Base-by-base conservation (phyloP, 805 yeast genomes). In the Saturnispora besseyi region DNA sequence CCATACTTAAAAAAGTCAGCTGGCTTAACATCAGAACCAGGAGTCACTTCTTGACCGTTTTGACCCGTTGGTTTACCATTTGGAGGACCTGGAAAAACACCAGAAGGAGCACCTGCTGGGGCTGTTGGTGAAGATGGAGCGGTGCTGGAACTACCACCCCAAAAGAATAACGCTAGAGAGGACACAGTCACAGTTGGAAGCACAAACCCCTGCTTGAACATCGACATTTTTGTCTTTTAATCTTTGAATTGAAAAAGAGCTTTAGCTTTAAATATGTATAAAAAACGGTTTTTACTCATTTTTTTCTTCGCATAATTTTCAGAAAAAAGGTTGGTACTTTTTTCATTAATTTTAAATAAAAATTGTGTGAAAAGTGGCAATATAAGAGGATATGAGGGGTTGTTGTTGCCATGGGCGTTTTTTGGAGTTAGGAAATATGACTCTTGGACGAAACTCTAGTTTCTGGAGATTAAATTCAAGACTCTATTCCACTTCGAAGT, bases 1-100 rank as follows among this genome's bases (percentile, higher is more conserved):
- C 99, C 99, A 62, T 86, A 90, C 58, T 82, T 81, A 72, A 89
- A 90, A 68, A 85, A 89, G 6, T 73, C 95, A 22, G 78, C 76
- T 0, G 98, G 99, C 52, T 79, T 74, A 4, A 87, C 78, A 4
- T 58, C 59, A 5, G 69, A 67, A 45, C 60, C 66, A 11, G 62
- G 51, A 7, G 56, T 33, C 12, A 31, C 29, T 10, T 33, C 28
- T 36, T 36, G 33, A 13, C 24, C 15, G 13, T 33, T 22, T 8
- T n/a, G 13, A 10, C 30, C 13, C 18, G 44, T 8, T 34, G 44
- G 36, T 13, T 48, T 47, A 18, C 56, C 56, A 21, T 46, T 48
- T 11, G 50, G 32, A 36, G 24, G 40, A 12, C 45, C 44, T 12
- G 51, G 45, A n/a, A 52, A 41, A 18, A 33, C 21, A 9, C 46